A percentile compares a stretch with the other conserved stretches of the same genome.
Conservation (phyloP, 2,329 filamentous ascomycete genomes). For the Diaporthe amygdali region DNA sequence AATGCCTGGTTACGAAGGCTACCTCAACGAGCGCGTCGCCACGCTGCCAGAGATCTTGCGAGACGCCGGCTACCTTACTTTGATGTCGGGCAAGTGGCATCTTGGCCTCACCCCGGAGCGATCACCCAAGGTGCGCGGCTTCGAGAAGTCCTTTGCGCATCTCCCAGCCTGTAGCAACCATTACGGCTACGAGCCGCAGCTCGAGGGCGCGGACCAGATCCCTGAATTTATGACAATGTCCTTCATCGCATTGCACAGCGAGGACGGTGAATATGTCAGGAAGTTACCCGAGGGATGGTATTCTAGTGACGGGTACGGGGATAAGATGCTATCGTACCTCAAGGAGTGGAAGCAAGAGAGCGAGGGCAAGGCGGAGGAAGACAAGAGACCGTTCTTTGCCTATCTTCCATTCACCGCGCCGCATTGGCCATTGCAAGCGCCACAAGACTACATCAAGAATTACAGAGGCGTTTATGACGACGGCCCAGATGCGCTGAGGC, state of each 20-base stretch:
- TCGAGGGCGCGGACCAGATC: conserved; percentile 43
- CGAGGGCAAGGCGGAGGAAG: conserved; percentile 22
- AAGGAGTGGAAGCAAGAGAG: conserved; percentile 47
- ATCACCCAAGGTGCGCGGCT: conserved; percentile 61
- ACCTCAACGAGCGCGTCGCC: conserved; percentile 36
- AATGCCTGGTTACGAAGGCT: conserved; percentile 38
- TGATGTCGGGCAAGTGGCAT: conserved; percentile 40
- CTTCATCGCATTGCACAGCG: conserved; percentile 44
- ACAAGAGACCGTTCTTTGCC: conserved; percentile 57
- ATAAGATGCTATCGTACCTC: conserved; percentile 57
- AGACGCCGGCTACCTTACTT: conserved; percentile 37
- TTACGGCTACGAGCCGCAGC: conserved; percentile 54
- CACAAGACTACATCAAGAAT: conserved; percentile 57
- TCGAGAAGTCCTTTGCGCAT: conserved; percentile 63
- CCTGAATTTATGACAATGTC: conserved; percentile 44
- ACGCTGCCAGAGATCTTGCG: conserved; percentile 35
- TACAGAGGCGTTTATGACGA: conserved; percentile 66
- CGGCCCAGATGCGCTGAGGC: conserved; percentile 61
- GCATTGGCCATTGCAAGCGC: conserved; percentile 68
- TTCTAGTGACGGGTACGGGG: conserved; percentile 57
- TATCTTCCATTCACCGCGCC: conserved; percentile 67
- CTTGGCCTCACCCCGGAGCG: conserved; percentile 60
- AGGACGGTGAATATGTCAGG: conserved; percentile 43
- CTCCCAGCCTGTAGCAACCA: conserved; percentile 65
- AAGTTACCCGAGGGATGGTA: conserved; percentile 57